Evolutionary conservation across 179 eudicot genomes (phyloP), one percentile per base, ranked within the genome.

Genomic region (Beta corolliflora): DNA sequence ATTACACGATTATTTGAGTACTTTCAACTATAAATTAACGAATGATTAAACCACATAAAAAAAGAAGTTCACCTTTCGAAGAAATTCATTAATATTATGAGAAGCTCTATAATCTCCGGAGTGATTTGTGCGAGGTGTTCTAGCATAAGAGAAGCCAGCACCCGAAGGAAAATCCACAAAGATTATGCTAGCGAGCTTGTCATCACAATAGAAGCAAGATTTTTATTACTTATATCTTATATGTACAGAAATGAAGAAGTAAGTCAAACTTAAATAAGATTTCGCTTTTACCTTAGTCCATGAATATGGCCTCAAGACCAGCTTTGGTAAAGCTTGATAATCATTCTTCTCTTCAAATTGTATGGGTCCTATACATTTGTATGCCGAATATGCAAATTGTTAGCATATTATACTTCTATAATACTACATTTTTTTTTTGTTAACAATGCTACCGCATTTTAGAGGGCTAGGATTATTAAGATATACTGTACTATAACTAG

Each of bases 141-240:
- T 89, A 61, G 83, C 85, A 67, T 89, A 93, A 8, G 97, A 91
- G 77, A 82, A 90, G n/a, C 93, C 93, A 12, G 91, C 81, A 7
- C 89, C 88, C 58, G 87, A 89, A 0, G 90, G 93, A 15, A 79
- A 61, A 77, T 90, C 93, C 7, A 88, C 66, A 73, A 88, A 91
- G 19, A 91, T 81, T 82, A 91, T 84, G 82, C 56, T 91, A 12
- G 88, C 90, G 63, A 66, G 60, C 92, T 91, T 76, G 48, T 58
- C 3, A 63, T 14, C 59, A 18, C 12, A 63, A 21, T 63, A 13
- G 67, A 10, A 16, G 5, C 63, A 48, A 3, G 3, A 36, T 25
- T 25, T 25, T 29, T 1, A 29, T 29, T 29, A 29, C 31, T 36
- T 36, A 36, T 3, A 36, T 36, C 4, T 36, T 36, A 36, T 55